Base-by-base conservation (phyloP, 306 rosid genomes). In the Cucumis hystrix region DNA sequence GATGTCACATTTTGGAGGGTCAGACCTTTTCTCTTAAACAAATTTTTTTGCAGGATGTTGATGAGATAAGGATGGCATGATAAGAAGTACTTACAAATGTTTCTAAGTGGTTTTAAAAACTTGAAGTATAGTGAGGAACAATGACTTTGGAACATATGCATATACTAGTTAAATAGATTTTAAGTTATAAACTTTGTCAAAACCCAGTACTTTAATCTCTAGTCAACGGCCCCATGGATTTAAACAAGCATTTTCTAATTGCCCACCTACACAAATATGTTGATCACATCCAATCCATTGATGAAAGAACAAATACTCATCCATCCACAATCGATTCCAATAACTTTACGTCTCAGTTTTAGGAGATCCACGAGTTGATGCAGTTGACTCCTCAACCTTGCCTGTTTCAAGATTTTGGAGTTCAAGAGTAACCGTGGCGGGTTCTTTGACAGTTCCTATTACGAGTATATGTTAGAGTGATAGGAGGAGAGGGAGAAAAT, bases 1-100 rank as follows among this genome's bases (percentile, higher is more conserved):
- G 83, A 92, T 84, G 78, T 90, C 93, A 96, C 98, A 89, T 30
- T 77, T 25, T 71, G 90, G 86, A 73, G 59, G 15, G 56, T 85
- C 86, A 66, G 88, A 52, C 11, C 70, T 85, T 33, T 85, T 91
- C 49, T 86, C 89, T 11, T 83, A 65, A 21, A 82, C 87, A 71
- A 87, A 85, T 89, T 92, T 92, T 47, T 89, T 94, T 92, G 86
- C 85, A 84, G 56, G 76, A 83, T 12, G 43, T 70, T 10, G 15
- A 47, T 70, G 25, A 21, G 59, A 79, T 15, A 39, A 74, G 33
- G 16, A 18, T 51, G 63, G 18, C 8, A 73, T 11, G n/a, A 33
- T 17, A 54, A 23, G 76, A 55, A 30, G 51, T 1, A 7, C 54
- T 37, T 13, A 21, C 41, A n/a, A 17, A 5, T 41, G 25, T 51